Evolutionary conservation across 495 filamentous ascomycete species (phyloP), one percentile per base, ranked within the genome.

Genomic region (Hypomontagnella monticulosa): DNA sequence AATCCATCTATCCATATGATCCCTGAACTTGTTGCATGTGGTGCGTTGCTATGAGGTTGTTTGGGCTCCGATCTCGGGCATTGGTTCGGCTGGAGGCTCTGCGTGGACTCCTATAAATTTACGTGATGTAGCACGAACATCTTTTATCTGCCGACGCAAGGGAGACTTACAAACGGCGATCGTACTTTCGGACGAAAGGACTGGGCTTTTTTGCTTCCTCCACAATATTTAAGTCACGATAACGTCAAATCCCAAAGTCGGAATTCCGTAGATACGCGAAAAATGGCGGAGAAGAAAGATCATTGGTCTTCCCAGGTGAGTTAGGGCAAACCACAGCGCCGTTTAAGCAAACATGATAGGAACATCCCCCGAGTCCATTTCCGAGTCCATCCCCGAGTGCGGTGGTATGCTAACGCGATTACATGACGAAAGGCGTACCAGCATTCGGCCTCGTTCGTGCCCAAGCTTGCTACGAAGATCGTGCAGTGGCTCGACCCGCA

Each of bases 381-480:
- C 23, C 23, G 23, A 7, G 15, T 43, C 9, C 15, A 3, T n/a
- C n/a, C n/a, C 15, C 9, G 3, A 3, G n/a, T n/a, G n/a, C n/a
- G n/a, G n/a, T n/a, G n/a, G n/a, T 46, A 30, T 38, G 10, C 38
- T 38, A 34, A 58, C 36, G 23, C 18, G 5, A 69, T 41, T 65
- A 14, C 5, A 19, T 18, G 16, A 48, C 27, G 14, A 40, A 53
- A 89, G 86, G 81, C 81, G 44, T 92, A 91, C 73, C 81, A 83
- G 43, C 74, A 82, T 54, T 83, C 87, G 19, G 90, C 89, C 2
- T 81, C 85, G n/a, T 93, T 93, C 71, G 89, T 92, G 14, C 87
- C 91, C 10, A 80, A 87, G 63, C 81, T 92, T 6, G 85, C 90
- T 8, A 80, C 79, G 4, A 88, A 84, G 59, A 80, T 93, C n/a